Percentiles rank a stretch among this genome's conserved stretches.
Conservation (phyloP, 1,284 basidiomycete species). For the Grifola frondosa region DNA sequence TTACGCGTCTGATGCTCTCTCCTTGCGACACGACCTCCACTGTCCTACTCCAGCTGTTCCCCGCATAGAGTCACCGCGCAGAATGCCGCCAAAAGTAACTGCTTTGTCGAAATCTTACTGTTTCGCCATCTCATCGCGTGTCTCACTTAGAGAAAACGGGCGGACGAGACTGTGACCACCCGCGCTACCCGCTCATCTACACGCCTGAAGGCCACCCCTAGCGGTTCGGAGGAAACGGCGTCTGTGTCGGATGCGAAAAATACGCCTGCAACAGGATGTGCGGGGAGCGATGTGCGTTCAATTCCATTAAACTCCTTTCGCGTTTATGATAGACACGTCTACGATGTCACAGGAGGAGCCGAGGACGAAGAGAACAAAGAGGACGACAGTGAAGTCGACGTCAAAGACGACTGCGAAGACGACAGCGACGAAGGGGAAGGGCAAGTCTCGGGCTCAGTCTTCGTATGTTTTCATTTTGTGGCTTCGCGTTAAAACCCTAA, state of each 20-base stretch:
- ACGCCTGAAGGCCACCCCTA: constrained; percentile 26
- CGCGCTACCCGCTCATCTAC: constrained; percentile 51
- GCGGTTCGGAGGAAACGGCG: constrained; percentile 1
- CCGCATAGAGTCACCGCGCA: not conserved
- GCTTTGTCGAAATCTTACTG: constrained; percentile 22
- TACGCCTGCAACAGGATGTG: not conserved
- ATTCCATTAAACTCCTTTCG: not conserved
- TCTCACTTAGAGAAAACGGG: constrained; percentile 41
- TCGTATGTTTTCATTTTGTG: not conserved
- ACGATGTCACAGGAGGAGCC: constrained; percentile 16
- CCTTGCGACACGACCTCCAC: too few species aligned
- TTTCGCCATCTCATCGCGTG: constrained; percentile 2
- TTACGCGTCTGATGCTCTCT: too few species aligned
- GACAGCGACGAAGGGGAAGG: constrained; percentile 8
- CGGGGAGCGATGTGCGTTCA: constrained; percentile 4
- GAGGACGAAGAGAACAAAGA: constrained; percentile 20
- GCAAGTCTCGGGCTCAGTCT: constrained; percentile 1
- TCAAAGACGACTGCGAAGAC: constrained; percentile 24
- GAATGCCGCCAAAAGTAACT: constrained; percentile 17
- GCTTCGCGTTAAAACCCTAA: constrained; percentile 13
- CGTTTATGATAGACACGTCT: too few species aligned
- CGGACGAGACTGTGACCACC: constrained; percentile 36
- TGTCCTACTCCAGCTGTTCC: not conserved
- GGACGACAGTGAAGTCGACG: constrained; percentile 26
- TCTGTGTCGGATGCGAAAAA: not conserved